Base-by-base conservation (phyloP, 768 basidiomycete species). In the Boletus coccyginus region DNA sequence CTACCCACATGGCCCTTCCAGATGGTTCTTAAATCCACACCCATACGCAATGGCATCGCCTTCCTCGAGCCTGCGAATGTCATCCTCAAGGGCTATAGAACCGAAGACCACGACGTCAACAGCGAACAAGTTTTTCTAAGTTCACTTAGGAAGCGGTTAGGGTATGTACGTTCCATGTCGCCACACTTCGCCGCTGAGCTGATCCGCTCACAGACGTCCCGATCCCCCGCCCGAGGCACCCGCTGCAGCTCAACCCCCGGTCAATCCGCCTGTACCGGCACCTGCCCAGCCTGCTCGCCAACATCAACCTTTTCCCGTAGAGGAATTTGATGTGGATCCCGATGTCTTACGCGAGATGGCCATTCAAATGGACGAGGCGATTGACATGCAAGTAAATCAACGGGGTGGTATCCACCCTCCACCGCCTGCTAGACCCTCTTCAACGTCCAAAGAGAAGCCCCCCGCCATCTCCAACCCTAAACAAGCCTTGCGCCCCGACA, bases 11-110 rank as follows among this genome's bases (percentile, higher is more conserved):
- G 21, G 3, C 48, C 24, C 39, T 39, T 41, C 11, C 54, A 94
- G 90, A 73, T 94, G 65, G 67, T 87, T 33, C 73, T 97, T 38
- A 86, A 83, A 64, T 80, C 88, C 52, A 85, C 88, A 7, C 76
- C 75, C 27, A 78, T 92, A 31, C 81, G 86, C 21, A 77, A 81
- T 39, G 91, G 90, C 6, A 82, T 87, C 46, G 87, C 87, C 0
- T 86, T 90, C 55, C 83, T 98, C 7, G 87, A 92, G 62, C 90
- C 92, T 1, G 71, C 74, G 8, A 86, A 81, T 31, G 78, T 90
- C 8, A 74, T 72, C 3, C 65, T 90, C 54, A 77, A 85, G 58
- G 88, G 86, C 1, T 77, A 86, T 56, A 74, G 75, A 52, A 82
- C 83, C 8, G 83, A 83, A 31, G 90, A 92, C 45, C 79, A 85